A percentile compares a stretch with the other conserved stretches of the same genome.
These are phyloP conservation scores for Cutaneotrichosporon cutaneum DNA, from an alignment of 1,284 basidiomycete genomes.

Conservation along the genomic window DNA sequence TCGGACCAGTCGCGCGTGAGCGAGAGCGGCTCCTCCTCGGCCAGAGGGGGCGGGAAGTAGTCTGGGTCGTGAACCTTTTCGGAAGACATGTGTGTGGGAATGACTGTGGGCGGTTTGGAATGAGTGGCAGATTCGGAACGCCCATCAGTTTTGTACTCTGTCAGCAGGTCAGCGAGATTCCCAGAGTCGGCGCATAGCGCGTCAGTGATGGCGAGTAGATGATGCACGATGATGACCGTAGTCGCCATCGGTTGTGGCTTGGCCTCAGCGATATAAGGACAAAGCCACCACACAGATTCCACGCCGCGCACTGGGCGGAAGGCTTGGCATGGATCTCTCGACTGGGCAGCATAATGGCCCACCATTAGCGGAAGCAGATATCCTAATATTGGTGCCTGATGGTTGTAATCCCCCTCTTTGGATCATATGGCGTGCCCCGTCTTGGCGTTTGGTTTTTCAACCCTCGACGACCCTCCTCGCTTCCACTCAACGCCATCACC, in stretches of 20 bases:
- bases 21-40: constrained; percentile 7
- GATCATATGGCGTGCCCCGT: background rate
- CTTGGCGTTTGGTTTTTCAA: constrained; percentile 1
- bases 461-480: background rate
- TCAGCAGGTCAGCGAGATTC: background rate
- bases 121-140: background rate
- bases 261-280: background rate
- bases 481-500: background rate
- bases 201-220: background rate
- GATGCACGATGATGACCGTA: background rate
- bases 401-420: background rate
- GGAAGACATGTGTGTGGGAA: background rate
- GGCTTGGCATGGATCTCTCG: background rate
- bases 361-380: background rate
- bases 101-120: background rate
- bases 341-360: background rate
- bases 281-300: background rate
- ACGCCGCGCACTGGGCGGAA: no score
- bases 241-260: background rate
- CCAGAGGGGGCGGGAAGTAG: constrained; percentile 6
- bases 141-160: background rate
- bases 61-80: constrained; percentile 14
- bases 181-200: no score
- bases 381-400: background rate
- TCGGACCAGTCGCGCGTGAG: constrained; percentile 21